Conservation (phyloP, 2,329 filamentous ascomycete genomes). For the Colletotrichum incanum region DNA sequence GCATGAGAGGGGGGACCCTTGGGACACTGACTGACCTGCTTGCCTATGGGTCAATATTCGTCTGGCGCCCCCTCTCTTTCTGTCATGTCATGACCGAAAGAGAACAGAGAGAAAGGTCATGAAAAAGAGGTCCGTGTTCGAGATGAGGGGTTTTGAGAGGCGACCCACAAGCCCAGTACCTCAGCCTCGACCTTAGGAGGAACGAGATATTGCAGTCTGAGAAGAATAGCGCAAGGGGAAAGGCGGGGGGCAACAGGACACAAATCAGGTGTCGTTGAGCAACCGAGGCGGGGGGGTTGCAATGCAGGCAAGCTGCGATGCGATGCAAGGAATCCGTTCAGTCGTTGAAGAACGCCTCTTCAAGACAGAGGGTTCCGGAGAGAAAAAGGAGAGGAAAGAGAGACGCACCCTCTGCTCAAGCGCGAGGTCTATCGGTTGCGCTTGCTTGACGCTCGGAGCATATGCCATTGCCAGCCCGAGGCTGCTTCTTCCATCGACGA, state of each 20-base stretch:
- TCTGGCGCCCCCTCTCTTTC: constrained; percentile 1
- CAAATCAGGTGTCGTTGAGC: neutral
- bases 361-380: neutral
- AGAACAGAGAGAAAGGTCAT: neutral
- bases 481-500: no score
- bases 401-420: no score
- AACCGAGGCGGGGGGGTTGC: constrained; percentile 3
- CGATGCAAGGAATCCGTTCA: constrained; percentile 1
- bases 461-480: neutral
- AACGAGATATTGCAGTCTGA: constrained; percentile 21
- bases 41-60: neutral
- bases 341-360: constrained; percentile 5
- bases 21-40: neutral
- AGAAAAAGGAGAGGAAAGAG: neutral
- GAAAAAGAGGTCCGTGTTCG: constrained; percentile 31
- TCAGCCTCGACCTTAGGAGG: neutral
- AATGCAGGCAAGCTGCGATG: constrained; percentile 3
- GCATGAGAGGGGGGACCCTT: constrained; percentile 28
- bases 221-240: neutral
- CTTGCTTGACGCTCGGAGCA: neutral
- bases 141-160: constrained; percentile 27
- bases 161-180: neutral
- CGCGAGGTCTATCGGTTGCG: neutral
- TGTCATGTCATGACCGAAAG: neutral
- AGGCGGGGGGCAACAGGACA: neutral